Evolutionary conservation across 768 basidiomycete species (phyloP), one percentile per base, ranked within the genome.

Genomic region (Punctularia strigosozonata): DNA sequence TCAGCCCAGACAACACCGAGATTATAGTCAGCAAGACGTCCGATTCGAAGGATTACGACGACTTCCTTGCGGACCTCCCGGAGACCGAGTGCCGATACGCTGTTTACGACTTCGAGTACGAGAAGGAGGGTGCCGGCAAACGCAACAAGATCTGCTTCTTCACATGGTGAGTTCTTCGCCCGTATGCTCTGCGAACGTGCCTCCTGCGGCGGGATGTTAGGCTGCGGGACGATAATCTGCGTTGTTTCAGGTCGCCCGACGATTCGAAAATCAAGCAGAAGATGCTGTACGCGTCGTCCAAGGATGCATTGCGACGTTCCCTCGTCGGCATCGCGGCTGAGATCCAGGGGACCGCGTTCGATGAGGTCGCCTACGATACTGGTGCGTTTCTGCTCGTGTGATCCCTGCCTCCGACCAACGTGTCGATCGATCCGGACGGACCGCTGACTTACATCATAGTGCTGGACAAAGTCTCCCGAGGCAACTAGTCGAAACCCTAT

Each of bases 231-330:
- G n/a, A n/a, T n/a, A n/a, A n/a, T n/a, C n/a, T n/a, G n/a, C n/a
- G n/a, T n/a, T 44, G 36, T 26, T 21, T 19, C 51, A 97, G 94
- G 94, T 71, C 78, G 15, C 92, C 94, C 46, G 89, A 92, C 52
- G 61, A 58, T 31, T 79, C 89, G 30, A 84, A 75, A 63, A 71
- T 92, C 60, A 90, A 84, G 64, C 68, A 75, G 55, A 97, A 92
- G 79, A 97, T 97, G 91, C 50, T 95, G 49, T 83, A 75, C 62
- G 82, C 94, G 3, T 80, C 88, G 14, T 97, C 92, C 38, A 80
- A 76, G 54, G 84, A 89, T 20, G 80, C 80, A 4, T 62, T 99
- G 46, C 73, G 75, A 51, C 74, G 71, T 39, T 54, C 71, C 23
- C 71, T 98, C 21, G 73, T 73, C 19, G 94, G 91, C 39, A 70